Percentiles rank a stretch among this genome's conserved stretches.
Evolutionary conservation across 805 yeast species (phyloP).

Genomic region (Saccharomycopsis malanga): DNA sequence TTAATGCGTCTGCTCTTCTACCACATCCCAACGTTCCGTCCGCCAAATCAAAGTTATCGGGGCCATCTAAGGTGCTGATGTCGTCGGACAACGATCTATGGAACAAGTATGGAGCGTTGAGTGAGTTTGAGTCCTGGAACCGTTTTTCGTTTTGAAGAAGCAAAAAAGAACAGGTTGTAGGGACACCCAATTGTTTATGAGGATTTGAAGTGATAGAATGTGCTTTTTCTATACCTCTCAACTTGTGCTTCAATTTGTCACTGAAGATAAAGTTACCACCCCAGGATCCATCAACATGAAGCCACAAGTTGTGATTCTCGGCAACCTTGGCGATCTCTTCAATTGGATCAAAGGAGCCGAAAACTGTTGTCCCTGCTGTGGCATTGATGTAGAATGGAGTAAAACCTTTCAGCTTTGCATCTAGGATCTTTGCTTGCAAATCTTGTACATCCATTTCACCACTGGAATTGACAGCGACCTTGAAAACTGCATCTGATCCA

Average conservation of each 20-base stretch:
- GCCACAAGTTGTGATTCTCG: slow-evolving; percentile 53
- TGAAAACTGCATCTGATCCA: slow-evolving; percentile 57
- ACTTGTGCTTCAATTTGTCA: slow-evolving; percentile 34
- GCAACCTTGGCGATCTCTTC: slow-evolving; percentile 48
- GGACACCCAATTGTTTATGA: slow-evolving; percentile 85
- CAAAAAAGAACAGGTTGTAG: slow-evolving; percentile 67
- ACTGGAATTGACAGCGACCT: slow-evolving; percentile 46
- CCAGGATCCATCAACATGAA: slow-evolving; percentile 88
- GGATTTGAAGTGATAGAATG: slow-evolving; percentile 78
- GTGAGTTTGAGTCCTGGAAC: slow-evolving; percentile 67
- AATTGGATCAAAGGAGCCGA: slow-evolving; percentile 74
- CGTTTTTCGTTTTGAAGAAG: slow-evolving; percentile 59
- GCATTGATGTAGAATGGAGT: slow-evolving; percentile 73
- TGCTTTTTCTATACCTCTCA: slow-evolving; percentile 59
- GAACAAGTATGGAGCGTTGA: slow-evolving; percentile 75
- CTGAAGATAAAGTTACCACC: slow-evolving; percentile 81
- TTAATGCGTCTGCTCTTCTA: slow-evolving; percentile 73
- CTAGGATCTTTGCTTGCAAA: slow-evolving; percentile 39
- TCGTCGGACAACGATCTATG: slow-evolving; percentile 50
- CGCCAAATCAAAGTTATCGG: slow-evolving; percentile 60
- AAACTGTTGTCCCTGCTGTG: slow-evolving; percentile 87
- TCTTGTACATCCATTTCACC: slow-evolving; percentile 51
- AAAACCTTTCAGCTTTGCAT: slow-evolving; percentile 43
- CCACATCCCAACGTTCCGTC: slow-evolving; percentile 94
- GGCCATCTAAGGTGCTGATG: slow-evolving; percentile 26